Conservation (phyloP, 805 yeast genomes). For the Metschnikowia cubensis region DNA sequence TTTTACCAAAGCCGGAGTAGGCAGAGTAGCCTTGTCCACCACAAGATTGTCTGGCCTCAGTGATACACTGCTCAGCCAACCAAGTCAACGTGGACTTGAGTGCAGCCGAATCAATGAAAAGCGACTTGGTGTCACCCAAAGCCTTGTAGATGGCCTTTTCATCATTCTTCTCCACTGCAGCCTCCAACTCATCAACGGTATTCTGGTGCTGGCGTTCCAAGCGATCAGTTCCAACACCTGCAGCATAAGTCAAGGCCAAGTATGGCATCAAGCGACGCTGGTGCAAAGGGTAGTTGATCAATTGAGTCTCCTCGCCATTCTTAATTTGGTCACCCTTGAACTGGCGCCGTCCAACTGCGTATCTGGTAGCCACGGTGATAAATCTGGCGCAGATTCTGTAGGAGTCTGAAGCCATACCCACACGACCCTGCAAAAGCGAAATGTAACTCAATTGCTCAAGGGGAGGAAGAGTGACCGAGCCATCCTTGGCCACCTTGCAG, state of each 20-base stretch:
- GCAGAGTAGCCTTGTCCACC: slow-evolving; percentile 47
- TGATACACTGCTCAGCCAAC: slow-evolving; percentile 40
- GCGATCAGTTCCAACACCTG: slow-evolving; percentile 36
- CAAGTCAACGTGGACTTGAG: slow-evolving; percentile 44
- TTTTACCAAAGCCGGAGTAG: slow-evolving; percentile 44
- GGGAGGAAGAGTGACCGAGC: slow-evolving; percentile 40
- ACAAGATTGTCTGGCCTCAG: slow-evolving; percentile 43
- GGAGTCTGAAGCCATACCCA: slow-evolving; percentile 42
- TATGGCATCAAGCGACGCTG: slow-evolving; percentile 44
- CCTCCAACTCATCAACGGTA: slow-evolving; percentile 32
- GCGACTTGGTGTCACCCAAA: slow-evolving; percentile 37
- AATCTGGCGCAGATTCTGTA: slow-evolving; percentile 41
- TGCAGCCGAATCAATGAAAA: slow-evolving; percentile 43
- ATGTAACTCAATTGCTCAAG: slow-evolving; percentile 43
- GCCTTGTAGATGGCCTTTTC: slow-evolving; percentile 27
- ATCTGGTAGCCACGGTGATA: slow-evolving; percentile 41
- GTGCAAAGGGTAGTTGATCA: slow-evolving; percentile 43
- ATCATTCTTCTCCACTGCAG: slow-evolving; percentile 34
- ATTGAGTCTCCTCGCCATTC: slow-evolving; percentile 32
- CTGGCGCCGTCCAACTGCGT: slow-evolving; percentile 46
- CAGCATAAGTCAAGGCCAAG: slow-evolving; percentile 39
- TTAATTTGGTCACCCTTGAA: slow-evolving; percentile 27
- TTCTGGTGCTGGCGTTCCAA: slow-evolving; percentile 31
- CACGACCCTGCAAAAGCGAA: slow-evolving; percentile 44
- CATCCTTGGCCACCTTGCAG: slow-evolving; percentile 38